These are phyloP conservation scores for Amauroascus niger DNA, from an alignment of 2,329 filamentous ascomycete genomes.

Conservation along the genomic window DNA sequence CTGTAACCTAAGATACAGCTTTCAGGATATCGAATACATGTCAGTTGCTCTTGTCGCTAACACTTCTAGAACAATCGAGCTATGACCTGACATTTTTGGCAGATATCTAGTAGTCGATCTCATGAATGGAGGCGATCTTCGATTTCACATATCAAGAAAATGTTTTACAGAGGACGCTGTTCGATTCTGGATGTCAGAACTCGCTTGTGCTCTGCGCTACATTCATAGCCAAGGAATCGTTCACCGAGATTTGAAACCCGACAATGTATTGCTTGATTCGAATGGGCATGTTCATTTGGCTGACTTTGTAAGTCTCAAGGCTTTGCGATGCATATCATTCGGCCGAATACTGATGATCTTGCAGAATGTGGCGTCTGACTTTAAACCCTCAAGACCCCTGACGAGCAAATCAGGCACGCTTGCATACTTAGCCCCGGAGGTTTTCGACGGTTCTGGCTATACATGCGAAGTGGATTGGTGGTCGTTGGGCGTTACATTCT, in stretches of 20 bases:
- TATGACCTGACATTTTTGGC: neutral
- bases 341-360: neutral
- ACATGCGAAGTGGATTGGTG: conserved; percentile 92
- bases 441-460: conserved; percentile 85
- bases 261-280: conserved; percentile 78
- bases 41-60: conserved; percentile 35
- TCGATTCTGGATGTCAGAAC: conserved; percentile 90
- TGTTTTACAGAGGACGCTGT: conserved; percentile 96
- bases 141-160: conserved; percentile 96
- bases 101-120: conserved; percentile 91
- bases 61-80: neutral
- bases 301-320: conserved; percentile 71
- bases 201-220: conserved; percentile 83
- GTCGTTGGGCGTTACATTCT: conserved; percentile 96
- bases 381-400: conserved; percentile 67
- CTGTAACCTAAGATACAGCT: conserved; percentile 96
- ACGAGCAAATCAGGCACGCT: conserved; percentile 96
- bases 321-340: neutral
- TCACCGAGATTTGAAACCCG: conserved; percentile 83
- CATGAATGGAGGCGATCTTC: conserved; percentile 93
- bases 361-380: conserved; percentile 93
- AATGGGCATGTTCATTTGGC: conserved; percentile 94
- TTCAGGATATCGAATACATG: conserved; percentile 99
- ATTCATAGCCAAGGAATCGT: conserved; percentile 80
- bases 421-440: conserved; percentile 90